phyloP scores from a whole-genome alignment of 192 early-diverging fungal species.

The Pilobolus umbonatus region DNA sequence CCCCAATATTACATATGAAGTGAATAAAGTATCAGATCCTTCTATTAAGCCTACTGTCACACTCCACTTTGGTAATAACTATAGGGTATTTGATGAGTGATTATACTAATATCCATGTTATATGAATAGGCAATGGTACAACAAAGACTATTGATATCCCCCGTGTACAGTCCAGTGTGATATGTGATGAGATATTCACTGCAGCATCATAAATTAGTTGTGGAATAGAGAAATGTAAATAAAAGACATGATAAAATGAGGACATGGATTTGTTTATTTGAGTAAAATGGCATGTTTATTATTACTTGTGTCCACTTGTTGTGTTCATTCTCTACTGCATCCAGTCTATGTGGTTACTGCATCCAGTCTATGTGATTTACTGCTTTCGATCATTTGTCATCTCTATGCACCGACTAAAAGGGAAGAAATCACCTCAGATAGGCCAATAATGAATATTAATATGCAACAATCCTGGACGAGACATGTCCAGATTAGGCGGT shows the following conservation, averaged over 20 bases:
- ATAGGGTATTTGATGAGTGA: not conserved
- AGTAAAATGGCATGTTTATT: too few species aligned
- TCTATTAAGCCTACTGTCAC: conserved; percentile 40
- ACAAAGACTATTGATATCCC: conserved; percentile 19
- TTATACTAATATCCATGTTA: not conserved
- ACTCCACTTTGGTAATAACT: conserved; percentile 47
- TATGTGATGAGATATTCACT: conserved; percentile 15
- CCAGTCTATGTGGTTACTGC: too few species aligned
- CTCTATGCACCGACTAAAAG: too few species aligned
- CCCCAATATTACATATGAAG: conserved; percentile 41
- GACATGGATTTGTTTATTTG: too few species aligned
- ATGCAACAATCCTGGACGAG: conserved; percentile 48
- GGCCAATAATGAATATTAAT: conserved; percentile 45
- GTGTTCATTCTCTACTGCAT: too few species aligned
- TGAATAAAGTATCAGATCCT: conserved; percentile 37
- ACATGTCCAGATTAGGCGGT: conserved; percentile 49
- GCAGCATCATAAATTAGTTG: conserved; percentile 9
- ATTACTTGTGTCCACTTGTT: too few species aligned
- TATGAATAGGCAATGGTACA: not conserved
- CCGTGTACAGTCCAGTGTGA: conserved; percentile 15
- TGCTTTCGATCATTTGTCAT: too few species aligned
- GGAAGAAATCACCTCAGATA: conserved; percentile 25
- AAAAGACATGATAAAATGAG: too few species aligned
- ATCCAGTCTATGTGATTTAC: too few species aligned
- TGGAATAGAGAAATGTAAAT: not conserved